These are phyloP conservation scores for Podospora appendiculata DNA, from an alignment of 495 filamentous ascomycete species.

Conservation along the genomic window DNA sequence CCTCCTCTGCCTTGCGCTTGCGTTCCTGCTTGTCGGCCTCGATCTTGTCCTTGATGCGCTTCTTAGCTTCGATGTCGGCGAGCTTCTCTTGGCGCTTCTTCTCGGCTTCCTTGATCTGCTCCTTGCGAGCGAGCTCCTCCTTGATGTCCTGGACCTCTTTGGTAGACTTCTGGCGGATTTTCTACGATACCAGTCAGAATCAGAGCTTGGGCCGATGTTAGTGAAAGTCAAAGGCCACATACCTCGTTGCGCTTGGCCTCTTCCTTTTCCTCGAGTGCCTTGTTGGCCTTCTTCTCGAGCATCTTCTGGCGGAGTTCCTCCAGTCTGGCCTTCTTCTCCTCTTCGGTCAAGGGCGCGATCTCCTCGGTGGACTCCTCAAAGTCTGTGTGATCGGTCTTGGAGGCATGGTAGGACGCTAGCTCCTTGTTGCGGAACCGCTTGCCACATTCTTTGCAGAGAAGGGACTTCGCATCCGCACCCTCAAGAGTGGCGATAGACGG, in stretches of 20 bases:
- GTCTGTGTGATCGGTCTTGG: slow-evolving; percentile 80
- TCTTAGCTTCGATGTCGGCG: slow-evolving; percentile 80
- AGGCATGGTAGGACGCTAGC: slow-evolving; percentile 84
- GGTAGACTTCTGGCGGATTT: slow-evolving; percentile 80
- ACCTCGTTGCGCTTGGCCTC: slow-evolving; percentile 89
- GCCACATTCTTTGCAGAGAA: slow-evolving; percentile 82
- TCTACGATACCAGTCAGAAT: slow-evolving; percentile 34
- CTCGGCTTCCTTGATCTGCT: slow-evolving; percentile 82
- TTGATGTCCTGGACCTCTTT: slow-evolving; percentile 72
- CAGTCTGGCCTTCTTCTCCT: slow-evolving; percentile 77
- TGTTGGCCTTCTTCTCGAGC: slow-evolving; percentile 62
- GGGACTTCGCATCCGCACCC: slow-evolving; percentile 46
- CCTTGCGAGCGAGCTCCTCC: slow-evolving; percentile 77
- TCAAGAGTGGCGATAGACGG: slow-evolving; percentile 46
- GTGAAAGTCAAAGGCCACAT: neutral
- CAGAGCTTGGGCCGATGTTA: neutral
- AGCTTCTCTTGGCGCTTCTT: slow-evolving; percentile 79
- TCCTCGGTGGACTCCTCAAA: slow-evolving; percentile 92
- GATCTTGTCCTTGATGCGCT: slow-evolving; percentile 83
- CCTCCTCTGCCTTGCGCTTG: slow-evolving; percentile 69
- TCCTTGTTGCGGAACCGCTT: slow-evolving; percentile 78
- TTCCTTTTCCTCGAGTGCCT: slow-evolving; percentile 67
- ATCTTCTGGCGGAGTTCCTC: slow-evolving; percentile 65
- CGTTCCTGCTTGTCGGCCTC: slow-evolving; percentile 84
- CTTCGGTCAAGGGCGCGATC: slow-evolving; percentile 81